phyloP scores from a whole-genome alignment of 2,329 filamentous ascomycete species.

The Colletotrichum eremochloae region DNA sequence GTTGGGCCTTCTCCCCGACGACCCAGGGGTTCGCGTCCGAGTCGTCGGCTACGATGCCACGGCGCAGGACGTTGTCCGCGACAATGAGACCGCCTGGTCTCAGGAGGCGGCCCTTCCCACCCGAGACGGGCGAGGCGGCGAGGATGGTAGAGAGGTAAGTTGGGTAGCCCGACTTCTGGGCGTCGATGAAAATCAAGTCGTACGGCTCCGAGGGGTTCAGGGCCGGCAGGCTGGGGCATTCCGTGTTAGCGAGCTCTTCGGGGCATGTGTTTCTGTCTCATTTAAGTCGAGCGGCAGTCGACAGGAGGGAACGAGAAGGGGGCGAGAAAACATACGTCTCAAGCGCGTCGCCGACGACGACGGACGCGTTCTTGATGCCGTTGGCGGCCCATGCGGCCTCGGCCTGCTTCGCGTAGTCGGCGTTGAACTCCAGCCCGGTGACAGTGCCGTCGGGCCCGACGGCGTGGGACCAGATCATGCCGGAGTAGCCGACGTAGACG shows the following conservation, averaged over 20 bases:
- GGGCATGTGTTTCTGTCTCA: not conserved
- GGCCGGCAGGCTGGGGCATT: conserved; percentile 47
- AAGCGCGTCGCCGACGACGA: conserved; percentile 61
- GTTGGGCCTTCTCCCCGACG: conserved; percentile 30
- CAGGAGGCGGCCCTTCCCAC: conserved; percentile 56
- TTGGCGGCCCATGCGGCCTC: conserved; percentile 55
- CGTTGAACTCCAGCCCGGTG: conserved; percentile 60
- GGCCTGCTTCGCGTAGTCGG: conserved; percentile 59
- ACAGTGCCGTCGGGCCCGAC: conserved; percentile 59
- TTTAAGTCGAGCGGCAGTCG: too few species aligned
- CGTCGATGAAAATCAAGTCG: conserved; percentile 68
- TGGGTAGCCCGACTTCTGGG: conserved; percentile 66
- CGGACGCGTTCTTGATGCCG: conserved; percentile 59
- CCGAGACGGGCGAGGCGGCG: conserved; percentile 51
- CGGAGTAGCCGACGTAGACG: conserved; percentile 64
- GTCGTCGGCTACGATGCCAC: conserved; percentile 60
- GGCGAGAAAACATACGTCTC: conserved; percentile 55
- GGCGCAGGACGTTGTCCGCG: conserved; percentile 66
- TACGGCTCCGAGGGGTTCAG: conserved; percentile 58
- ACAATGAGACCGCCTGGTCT: conserved; percentile 64
- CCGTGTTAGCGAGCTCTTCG: not conserved
- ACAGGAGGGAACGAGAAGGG: not conserved
- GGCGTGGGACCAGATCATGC: conserved; percentile 62
- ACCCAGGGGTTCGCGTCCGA: conserved; percentile 41
- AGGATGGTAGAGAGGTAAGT: conserved; percentile 62